Evolutionary conservation across 108 stramenopile genomes (phyloP).

Genomic region (Nannochloropsis gaditana): DNA sequence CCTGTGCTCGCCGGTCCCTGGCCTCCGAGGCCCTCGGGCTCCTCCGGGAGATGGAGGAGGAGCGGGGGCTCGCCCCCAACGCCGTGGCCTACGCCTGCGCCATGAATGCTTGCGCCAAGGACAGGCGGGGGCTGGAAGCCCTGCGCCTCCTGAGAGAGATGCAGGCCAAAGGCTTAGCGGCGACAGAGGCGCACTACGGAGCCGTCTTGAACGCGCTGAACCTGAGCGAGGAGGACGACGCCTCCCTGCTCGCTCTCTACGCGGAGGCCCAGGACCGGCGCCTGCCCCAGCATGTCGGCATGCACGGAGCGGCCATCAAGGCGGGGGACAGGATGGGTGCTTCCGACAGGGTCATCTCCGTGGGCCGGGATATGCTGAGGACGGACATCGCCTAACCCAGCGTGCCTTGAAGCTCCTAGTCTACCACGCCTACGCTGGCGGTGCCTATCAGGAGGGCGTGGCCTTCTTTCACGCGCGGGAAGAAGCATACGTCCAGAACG

Average conservation of each 20-base stretch:
- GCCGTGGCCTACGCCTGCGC: background rate
- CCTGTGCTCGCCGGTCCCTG: background rate
- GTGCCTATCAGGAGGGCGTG: background rate
- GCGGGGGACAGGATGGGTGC: constrained; percentile 9
- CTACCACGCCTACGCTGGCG: background rate
- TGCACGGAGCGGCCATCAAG: background rate
- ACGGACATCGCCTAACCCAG: background rate
- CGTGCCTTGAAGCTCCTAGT: background rate
- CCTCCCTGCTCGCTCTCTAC: background rate
- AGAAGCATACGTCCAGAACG: background rate
- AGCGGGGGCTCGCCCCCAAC: background rate
- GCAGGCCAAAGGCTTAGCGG: background rate
- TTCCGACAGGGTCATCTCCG: background rate
- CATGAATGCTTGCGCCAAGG: background rate
- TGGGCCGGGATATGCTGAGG: background rate
- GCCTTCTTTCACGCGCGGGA: background rate
- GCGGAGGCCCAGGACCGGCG: background rate
- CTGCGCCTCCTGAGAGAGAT: background rate
- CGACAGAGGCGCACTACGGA: background rate
- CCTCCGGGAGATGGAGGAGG: constrained; percentile 4
- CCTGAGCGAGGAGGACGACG: background rate
- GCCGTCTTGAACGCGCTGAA: background rate
- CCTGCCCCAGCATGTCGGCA: background rate
- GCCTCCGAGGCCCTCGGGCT: background rate
- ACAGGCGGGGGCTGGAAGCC: background rate